Percentiles rank a stretch among this genome's conserved stretches.
These are phyloP conservation scores for Kodamaea neixiangensis DNA, from an alignment of 805 yeast species.

Conservation along the genomic window DNA sequence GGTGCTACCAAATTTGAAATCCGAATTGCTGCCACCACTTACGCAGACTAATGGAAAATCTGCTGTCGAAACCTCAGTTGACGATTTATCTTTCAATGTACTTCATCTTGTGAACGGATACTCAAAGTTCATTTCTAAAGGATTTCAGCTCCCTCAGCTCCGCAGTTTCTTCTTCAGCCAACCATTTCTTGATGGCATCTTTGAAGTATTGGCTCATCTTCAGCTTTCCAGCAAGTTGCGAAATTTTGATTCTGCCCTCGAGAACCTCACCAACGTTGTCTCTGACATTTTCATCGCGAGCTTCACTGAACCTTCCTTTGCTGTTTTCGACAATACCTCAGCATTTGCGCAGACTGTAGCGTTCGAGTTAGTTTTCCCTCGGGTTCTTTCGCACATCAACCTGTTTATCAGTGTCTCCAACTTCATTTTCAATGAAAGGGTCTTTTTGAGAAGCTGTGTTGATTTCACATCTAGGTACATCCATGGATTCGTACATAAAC, in stretches of 20 bases:
- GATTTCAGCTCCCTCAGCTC: slow-evolving; percentile 27
- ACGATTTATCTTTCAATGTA: slow-evolving; percentile 28
- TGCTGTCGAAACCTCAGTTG: background rate
- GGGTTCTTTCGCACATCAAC: slow-evolving; percentile 35
- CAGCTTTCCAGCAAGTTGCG: slow-evolving; percentile 23
- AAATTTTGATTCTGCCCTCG: slow-evolving; percentile 17
- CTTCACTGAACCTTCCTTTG: slow-evolving; percentile 18
- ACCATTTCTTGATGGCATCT: slow-evolving; percentile 41
- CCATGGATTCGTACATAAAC: slow-evolving; percentile 30
- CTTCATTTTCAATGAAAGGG: slow-evolving; percentile 37
- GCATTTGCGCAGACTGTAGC: slow-evolving; percentile 39
- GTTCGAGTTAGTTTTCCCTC: slow-evolving; percentile 37
- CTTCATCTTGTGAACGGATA: slow-evolving; percentile 39
- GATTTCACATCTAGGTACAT: slow-evolving; percentile 29
- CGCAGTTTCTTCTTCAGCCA: slow-evolving; percentile 26
- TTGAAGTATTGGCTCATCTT: slow-evolving; percentile 39
- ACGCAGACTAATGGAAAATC: background rate
- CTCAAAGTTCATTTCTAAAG: slow-evolving; percentile 30
- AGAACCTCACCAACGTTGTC: slow-evolving; percentile 33
- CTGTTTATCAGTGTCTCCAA: slow-evolving; percentile 34
- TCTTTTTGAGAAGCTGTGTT: slow-evolving; percentile 26
- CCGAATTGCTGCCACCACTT: background rate
- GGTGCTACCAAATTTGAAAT: background rate
- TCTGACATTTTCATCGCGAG: slow-evolving; percentile 39
- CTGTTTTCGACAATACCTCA: slow-evolving; percentile 26